These are phyloP conservation scores for Fusarium sp. DNA, from an alignment of 2,329 filamentous ascomycete genomes.

Conservation along the genomic window DNA sequence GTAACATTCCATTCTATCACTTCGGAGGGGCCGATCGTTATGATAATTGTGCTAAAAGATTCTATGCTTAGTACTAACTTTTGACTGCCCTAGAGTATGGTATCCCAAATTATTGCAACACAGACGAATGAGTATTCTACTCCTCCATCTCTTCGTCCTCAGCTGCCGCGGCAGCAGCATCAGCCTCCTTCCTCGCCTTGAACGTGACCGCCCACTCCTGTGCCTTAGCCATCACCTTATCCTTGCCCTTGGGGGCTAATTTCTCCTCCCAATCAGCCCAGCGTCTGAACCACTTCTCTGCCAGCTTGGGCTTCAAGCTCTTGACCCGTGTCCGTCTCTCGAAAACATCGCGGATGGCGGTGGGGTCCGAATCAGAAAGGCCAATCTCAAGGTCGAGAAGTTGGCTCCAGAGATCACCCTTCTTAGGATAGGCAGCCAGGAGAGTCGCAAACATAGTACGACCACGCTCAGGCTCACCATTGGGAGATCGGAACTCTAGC, in stretches of 20 bases:
- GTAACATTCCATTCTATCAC: neutral
- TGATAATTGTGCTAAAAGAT: slow-evolving; percentile 21
- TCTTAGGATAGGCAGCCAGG: slow-evolving; percentile 85
- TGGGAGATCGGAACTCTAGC: slow-evolving; percentile 86
- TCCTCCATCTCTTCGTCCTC: slow-evolving; percentile 53
- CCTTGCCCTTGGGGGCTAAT: slow-evolving; percentile 73
- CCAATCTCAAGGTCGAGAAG: slow-evolving; percentile 86
- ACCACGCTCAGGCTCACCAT: slow-evolving; percentile 88
- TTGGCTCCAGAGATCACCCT: slow-evolving; percentile 92
- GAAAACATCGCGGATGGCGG: slow-evolving; percentile 78
- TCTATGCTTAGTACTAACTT: slow-evolving; percentile 38
- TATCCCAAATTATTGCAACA: slow-evolving; percentile 41
- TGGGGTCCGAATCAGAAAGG: slow-evolving; percentile 65
- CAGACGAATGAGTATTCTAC: slow-evolving; percentile 25
- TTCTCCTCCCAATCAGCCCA: slow-evolving; percentile 92
- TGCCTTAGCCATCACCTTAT: slow-evolving; percentile 77
- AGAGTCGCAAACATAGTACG: slow-evolving; percentile 94
- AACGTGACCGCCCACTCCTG: slow-evolving; percentile 73
- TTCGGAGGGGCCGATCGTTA: neutral
- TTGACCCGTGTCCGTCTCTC: slow-evolving; percentile 79
- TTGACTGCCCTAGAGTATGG: slow-evolving; percentile 35
- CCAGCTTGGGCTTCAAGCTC: slow-evolving; percentile 82
- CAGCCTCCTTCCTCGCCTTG: slow-evolving; percentile 58
- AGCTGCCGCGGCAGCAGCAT: slow-evolving; percentile 43
- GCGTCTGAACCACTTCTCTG: slow-evolving; percentile 88